These are phyloP conservation scores for Iris macrosiphon DNA, from an alignment of 106 monocot species.

Conservation along the genomic window DNA sequence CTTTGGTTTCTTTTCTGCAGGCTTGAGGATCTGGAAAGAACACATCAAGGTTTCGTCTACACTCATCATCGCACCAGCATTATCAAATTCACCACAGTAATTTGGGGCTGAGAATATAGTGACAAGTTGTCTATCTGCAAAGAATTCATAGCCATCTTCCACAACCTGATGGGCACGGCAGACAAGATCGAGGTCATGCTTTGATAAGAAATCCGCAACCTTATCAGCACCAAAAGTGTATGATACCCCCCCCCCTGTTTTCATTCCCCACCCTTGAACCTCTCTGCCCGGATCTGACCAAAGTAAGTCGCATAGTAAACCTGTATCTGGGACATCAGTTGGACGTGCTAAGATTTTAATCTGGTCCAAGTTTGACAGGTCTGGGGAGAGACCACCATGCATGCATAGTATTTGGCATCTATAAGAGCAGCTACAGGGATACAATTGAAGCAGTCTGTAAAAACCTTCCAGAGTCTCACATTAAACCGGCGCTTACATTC, in stretches of 20 bases:
- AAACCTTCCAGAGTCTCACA: constrained; percentile 40
- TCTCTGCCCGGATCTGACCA: constrained; percentile 53
- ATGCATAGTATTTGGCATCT: constrained; percentile 45
- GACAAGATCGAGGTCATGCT: constrained; percentile 40
- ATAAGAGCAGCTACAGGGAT: constrained; percentile 43
- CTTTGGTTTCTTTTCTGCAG: constrained; percentile 31
- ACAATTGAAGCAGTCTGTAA: constrained; percentile 44
- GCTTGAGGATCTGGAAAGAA: constrained; percentile 43
- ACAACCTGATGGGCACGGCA: constrained; percentile 52
- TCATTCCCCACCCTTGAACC: constrained; percentile 46
- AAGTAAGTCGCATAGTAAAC: constrained; percentile 42
- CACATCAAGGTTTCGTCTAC: constrained; percentile 48
- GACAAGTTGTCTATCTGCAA: constrained; percentile 36
- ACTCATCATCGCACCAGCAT: constrained; percentile 54
- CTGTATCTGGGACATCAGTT: constrained; percentile 36
- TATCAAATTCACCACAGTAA: constrained; percentile 46
- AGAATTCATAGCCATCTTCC: constrained; percentile 45
- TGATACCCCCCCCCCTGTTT: constrained; percentile 45
- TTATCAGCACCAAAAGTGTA: constrained; percentile 46
- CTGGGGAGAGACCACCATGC: constrained; percentile 57
- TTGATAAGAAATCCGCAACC: constrained; percentile 37
- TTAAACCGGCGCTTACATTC: constrained; percentile 49
- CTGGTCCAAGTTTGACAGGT: constrained; percentile 32
- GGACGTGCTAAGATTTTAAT: constrained; percentile 29
- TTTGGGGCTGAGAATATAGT: constrained; percentile 46